phyloP scores from a whole-genome alignment of 768 basidiomycete genomes.

The Melanogaster broomeanus region DNA sequence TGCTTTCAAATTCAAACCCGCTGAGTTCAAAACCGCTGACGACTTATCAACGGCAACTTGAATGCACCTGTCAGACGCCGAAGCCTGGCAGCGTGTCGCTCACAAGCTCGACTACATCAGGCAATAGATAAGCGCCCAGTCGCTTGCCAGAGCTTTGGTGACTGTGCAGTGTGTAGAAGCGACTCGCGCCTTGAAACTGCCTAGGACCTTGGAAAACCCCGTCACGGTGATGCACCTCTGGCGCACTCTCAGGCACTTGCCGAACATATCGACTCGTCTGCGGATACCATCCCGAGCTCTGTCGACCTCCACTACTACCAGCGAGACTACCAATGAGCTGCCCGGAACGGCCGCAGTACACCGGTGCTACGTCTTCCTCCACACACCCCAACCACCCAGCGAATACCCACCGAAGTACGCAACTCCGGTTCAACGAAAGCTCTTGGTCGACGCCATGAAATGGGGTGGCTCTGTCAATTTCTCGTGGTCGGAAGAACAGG shows the following conservation, averaged over 20 bases:
- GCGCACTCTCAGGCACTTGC: neutral
- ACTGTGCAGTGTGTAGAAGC: too few relatives aligned
- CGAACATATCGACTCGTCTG: too few relatives aligned
- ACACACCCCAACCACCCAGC: conserved; percentile 48
- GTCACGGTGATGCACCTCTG: neutral
- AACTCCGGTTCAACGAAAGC: conserved; percentile 50
- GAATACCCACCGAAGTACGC: conserved; percentile 48
- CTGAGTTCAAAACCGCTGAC: too few relatives aligned
- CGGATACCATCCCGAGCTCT: too few relatives aligned
- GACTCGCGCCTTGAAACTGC: too few relatives aligned
- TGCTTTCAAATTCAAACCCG: too few relatives aligned
- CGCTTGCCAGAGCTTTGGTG: too few relatives aligned
- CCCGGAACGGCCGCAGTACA: conserved; percentile 58
- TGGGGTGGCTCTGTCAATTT: conserved; percentile 65
- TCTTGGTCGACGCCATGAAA: conserved; percentile 44
- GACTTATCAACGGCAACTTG: too few relatives aligned
- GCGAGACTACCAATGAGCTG: conserved; percentile 19
- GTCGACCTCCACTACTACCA: neutral
- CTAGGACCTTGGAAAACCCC: neutral
- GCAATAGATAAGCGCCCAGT: too few relatives aligned
- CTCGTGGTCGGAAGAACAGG: conserved; percentile 45
- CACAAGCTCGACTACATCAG: too few relatives aligned
- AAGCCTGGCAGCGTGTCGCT: too few relatives aligned
- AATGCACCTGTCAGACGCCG: too few relatives aligned
- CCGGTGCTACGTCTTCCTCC: conserved; percentile 55